A percentile compares a stretch with the other conserved stretches of the same genome.
Evolutionary conservation across 305 asterid species (phyloP).

Genomic region (Solanum hybrid): DNA sequence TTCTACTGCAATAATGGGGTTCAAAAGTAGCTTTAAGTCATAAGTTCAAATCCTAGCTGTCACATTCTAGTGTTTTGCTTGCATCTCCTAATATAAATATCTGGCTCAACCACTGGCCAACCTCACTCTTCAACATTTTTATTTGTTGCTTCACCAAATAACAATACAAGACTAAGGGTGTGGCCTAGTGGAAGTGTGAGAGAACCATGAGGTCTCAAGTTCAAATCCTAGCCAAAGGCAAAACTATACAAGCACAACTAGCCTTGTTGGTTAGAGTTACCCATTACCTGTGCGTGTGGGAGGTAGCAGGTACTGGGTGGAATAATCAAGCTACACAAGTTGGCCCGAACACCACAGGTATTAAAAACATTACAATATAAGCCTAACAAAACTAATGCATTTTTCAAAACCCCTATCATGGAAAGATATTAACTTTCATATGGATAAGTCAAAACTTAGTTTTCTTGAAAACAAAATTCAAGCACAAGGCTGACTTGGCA

Average conservation of each 20-base stretch:
- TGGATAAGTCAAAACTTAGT: background rate
- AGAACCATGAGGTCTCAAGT: background rate
- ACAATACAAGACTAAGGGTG: background rate
- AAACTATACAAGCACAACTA: background rate
- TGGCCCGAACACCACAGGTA: background rate
- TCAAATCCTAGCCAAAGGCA: background rate
- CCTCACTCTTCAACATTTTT: background rate
- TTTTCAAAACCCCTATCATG: background rate
- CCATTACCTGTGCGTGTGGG: background rate
- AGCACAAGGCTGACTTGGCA: background rate
- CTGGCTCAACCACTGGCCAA: background rate
- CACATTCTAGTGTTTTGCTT: background rate
- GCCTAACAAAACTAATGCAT: background rate
- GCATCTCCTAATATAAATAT: background rate
- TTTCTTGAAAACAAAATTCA: background rate
- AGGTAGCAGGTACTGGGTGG: background rate
- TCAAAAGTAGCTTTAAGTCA: background rate
- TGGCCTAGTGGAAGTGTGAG: background rate
- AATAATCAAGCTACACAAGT: background rate
- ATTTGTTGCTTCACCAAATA: background rate
- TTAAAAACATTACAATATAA: background rate
- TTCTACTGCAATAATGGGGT: background rate
- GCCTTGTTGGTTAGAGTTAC: background rate
- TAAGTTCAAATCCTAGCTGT: background rate
- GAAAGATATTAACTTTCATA: background rate